A percentile compares a stretch with the other conserved stretches of the same genome.
These are phyloP conservation scores for Talaromyces borbonicus DNA, from an alignment of 495 filamentous ascomycete genomes.

Conservation along the genomic window DNA sequence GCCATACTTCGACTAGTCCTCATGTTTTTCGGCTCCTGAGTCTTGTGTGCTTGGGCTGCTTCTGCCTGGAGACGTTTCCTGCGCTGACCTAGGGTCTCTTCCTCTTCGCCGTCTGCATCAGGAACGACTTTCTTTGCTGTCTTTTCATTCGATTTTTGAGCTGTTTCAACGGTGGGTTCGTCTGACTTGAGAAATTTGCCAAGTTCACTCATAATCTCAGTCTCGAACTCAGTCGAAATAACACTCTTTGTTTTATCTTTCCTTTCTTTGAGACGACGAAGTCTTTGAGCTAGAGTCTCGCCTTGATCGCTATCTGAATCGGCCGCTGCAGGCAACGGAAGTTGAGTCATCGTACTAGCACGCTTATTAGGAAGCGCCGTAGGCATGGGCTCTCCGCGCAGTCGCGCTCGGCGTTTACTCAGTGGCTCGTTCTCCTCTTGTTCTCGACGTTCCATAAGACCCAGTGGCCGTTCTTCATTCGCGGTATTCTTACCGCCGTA, in stretches of 20 bases:
- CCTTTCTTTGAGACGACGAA: constrained; percentile 53
- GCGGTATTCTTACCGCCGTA: constrained; percentile 51
- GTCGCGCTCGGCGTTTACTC: constrained; percentile 64
- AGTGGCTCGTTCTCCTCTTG: constrained; percentile 89
- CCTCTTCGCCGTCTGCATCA: constrained; percentile 56
- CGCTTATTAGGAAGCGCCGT: constrained; percentile 24
- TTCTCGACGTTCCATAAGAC: constrained; percentile 74
- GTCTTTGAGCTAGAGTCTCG: constrained; percentile 71
- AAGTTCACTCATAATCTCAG: constrained; percentile 66
- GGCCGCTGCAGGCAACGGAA: constrained; percentile 11
- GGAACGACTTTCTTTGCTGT: not conserved
- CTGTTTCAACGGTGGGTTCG: constrained; percentile 18
- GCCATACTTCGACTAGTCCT: constrained; percentile 54
- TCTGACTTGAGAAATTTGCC: constrained; percentile 33
- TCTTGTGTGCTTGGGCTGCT: constrained; percentile 35
- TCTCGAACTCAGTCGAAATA: constrained; percentile 67
- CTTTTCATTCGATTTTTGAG: constrained; percentile 10
- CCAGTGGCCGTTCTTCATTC: constrained; percentile 58
- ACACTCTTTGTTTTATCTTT: constrained; percentile 41
- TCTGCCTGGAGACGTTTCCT: constrained; percentile 71
- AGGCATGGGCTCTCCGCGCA: constrained; percentile 47
- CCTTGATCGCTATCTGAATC: constrained; percentile 46
- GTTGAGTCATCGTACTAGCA: constrained; percentile 24
- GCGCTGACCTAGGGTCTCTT: constrained; percentile 86
- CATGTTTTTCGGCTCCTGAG: constrained; percentile 20